These are phyloP conservation scores for Pogostemon cablin DNA, from an alignment of 257 asterid species.

Conservation along the genomic window DNA sequence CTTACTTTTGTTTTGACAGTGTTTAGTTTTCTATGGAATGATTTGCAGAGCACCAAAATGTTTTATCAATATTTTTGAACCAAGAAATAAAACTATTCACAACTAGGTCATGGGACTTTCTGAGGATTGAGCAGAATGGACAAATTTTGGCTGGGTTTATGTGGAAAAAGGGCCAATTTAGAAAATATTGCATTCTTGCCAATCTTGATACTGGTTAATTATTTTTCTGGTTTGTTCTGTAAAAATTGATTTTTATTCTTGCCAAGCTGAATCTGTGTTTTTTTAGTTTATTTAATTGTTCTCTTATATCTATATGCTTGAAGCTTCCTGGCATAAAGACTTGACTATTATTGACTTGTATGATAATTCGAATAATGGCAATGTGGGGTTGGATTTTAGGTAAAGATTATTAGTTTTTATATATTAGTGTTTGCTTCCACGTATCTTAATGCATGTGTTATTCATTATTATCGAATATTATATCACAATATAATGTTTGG, in stretches of 20 bases:
- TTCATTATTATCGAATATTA: background rate
- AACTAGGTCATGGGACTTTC: constrained; percentile 92
- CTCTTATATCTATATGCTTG: constrained; percentile 31
- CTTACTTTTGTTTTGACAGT: background rate
- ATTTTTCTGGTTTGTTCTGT: background rate
- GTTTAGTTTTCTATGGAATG: background rate
- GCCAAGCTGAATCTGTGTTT: constrained; percentile 1
- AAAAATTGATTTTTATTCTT: constrained; percentile 1
- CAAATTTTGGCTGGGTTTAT: constrained; percentile 48
- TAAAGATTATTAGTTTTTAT: constrained; percentile 27
- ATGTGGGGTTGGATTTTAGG: constrained; percentile 33
- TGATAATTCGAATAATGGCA: constrained; percentile 34
- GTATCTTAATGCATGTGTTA: constrained; percentile 20
- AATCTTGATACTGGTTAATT: constrained; percentile 91
- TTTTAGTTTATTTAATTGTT: constrained; percentile 26
- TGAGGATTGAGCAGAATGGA: constrained; percentile 71
- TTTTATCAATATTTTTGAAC: constrained; percentile 80
- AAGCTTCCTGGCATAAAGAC: constrained; percentile 22
- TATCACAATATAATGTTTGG: no score
- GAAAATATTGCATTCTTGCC: constrained; percentile 77
- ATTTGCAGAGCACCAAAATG: constrained; percentile 67
- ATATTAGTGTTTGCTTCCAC: constrained; percentile 26
- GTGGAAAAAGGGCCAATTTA: constrained; percentile 85
- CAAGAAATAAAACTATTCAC: constrained; percentile 78
- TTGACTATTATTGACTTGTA: constrained; percentile 31